Percentiles rank a stretch among this genome's conserved stretches.
These are phyloP conservation scores for Trichoderma sp. DNA, from an alignment of 2,329 filamentous ascomycete genomes.

Conservation along the genomic window DNA sequence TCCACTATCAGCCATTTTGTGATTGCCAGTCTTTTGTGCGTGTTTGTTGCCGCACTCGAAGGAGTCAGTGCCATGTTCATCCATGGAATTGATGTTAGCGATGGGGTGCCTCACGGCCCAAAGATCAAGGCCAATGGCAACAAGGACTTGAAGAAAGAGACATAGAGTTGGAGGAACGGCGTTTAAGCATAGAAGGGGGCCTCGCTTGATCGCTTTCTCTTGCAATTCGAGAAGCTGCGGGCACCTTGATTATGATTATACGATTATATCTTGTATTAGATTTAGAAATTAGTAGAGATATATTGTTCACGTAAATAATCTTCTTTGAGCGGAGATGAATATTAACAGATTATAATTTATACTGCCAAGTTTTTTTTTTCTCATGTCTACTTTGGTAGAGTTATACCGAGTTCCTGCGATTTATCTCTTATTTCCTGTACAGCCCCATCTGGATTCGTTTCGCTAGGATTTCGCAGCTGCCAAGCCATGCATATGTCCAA, in stretches of 20 bases:
- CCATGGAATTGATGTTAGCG: slow-evolving; percentile 66
- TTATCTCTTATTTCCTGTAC: slow-evolving; percentile 56
- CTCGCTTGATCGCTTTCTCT: background rate
- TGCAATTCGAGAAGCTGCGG: background rate
- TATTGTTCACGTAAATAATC: background rate
- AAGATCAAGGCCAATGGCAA: background rate
- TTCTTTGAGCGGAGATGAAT: background rate
- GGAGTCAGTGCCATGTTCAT: slow-evolving; percentile 81
- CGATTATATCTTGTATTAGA: slow-evolving; percentile 2
- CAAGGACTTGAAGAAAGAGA: background rate
- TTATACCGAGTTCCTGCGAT: slow-evolving; percentile 50
- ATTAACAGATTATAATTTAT: background rate
- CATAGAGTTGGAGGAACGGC: background rate
- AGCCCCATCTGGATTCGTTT: slow-evolving; percentile 55
- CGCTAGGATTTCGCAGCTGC: slow-evolving; percentile 77
- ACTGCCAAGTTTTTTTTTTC: background rate
- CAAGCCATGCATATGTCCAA: slow-evolving; percentile 79
- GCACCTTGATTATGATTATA: background rate
- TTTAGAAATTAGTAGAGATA: background rate
- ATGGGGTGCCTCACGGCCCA: background rate
- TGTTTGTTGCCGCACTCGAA: slow-evolving; percentile 88
- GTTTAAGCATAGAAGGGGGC: background rate
- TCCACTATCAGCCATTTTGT: slow-evolving; percentile 94
- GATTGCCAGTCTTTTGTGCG: slow-evolving; percentile 83
- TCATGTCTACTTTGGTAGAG: background rate